These are phyloP conservation scores for Herpetomonas samuelpessoai DNA, from an alignment of 208 protist genomes.

Conservation along the genomic window DNA sequence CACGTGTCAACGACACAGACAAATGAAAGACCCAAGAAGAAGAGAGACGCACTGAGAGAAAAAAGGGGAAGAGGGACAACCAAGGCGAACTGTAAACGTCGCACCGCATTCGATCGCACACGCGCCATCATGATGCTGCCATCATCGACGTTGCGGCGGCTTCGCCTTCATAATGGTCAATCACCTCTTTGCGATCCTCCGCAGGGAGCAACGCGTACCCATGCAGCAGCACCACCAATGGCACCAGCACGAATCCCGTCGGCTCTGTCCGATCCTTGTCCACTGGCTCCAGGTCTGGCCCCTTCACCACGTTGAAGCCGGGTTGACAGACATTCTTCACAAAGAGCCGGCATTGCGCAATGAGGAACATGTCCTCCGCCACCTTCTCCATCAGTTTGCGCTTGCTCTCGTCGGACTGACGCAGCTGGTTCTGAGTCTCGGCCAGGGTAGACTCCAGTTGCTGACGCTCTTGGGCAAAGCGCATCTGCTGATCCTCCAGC, in stretches of 20 bases:
- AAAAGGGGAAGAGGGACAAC: background rate
- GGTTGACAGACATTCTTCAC: slow-evolving; percentile 78
- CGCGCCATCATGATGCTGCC: background rate
- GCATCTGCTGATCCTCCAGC: slow-evolving; percentile 17
- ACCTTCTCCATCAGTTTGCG: slow-evolving; percentile 13
- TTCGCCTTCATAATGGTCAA: slow-evolving; percentile 56
- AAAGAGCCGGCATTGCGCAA: slow-evolving; percentile 75
- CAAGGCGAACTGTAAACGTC: background rate
- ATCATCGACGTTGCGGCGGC: slow-evolving; percentile 5
- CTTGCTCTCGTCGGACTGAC: slow-evolving; percentile 12
- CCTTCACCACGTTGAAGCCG: slow-evolving; percentile 83
- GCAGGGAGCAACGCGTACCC: slow-evolving; percentile 75
- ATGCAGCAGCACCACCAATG: slow-evolving; percentile 68
- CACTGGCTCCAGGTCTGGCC: slow-evolving; percentile 65
- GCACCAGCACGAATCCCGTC: slow-evolving; percentile 80
- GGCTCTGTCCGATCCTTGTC: slow-evolving; percentile 59
- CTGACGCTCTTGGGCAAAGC: slow-evolving; percentile 20
- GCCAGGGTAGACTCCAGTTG: slow-evolving; percentile 30
- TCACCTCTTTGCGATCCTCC: slow-evolving; percentile 56
- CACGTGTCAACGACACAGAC: too few relatives aligned
- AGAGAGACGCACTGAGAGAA: background rate
- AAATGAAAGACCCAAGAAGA: slow-evolving; percentile 4
- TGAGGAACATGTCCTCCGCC: slow-evolving; percentile 36
- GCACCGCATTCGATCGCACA: too few relatives aligned
- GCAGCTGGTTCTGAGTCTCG: slow-evolving; percentile 20